Evolutionary conservation across 306 rosid genomes (phyloP).

Genomic region (Ammopiptanthus mongolicus): DNA sequence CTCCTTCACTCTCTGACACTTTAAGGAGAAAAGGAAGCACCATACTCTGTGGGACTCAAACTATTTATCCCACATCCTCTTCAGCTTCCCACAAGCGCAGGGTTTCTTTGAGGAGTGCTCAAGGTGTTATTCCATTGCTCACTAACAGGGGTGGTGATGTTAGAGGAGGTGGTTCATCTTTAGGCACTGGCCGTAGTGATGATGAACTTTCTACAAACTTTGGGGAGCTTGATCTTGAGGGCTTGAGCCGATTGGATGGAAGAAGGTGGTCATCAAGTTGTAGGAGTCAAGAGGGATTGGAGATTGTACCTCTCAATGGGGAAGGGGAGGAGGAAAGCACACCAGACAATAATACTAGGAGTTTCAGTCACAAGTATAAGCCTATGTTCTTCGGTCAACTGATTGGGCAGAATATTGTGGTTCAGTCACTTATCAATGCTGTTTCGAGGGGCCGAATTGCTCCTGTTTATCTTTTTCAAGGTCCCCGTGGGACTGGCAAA

Average conservation of each 20-base stretch:
- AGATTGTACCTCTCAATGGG: constrained; percentile 69
- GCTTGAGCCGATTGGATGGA: constrained; percentile 91
- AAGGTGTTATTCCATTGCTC: constrained; percentile 81
- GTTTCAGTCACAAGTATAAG: constrained; percentile 81
- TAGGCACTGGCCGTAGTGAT: constrained; percentile 85
- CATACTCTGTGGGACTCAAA: constrained; percentile 73
- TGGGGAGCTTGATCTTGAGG: constrained; percentile 98
- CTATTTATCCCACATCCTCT: constrained; percentile 46
- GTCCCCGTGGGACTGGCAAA: constrained; percentile 98
- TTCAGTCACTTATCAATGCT: constrained; percentile 80
- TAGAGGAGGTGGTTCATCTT: constrained; percentile 70
- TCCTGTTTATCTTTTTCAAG: constrained; percentile 96
- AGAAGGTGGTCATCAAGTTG: constrained; percentile 97
- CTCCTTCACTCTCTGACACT: constrained; percentile 87
- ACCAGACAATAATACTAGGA: constrained; percentile 49
- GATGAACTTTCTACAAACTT: constrained; percentile 87
- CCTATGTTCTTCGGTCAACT: constrained; percentile 76
- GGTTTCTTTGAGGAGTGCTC: constrained; percentile 55
- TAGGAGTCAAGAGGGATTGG: constrained; percentile 87
- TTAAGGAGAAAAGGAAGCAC: constrained; percentile 80
- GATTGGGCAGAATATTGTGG: constrained; percentile 94
- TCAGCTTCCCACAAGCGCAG: constrained; percentile 53
- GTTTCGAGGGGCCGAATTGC: constrained; percentile 79
- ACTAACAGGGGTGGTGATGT: constrained; percentile 52
- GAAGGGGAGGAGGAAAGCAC: constrained; percentile 76